Evolutionary conservation across 768 basidiomycete species (phyloP), one percentile per base, ranked within the genome.

Genomic region (Mycena latifolia): DNA sequence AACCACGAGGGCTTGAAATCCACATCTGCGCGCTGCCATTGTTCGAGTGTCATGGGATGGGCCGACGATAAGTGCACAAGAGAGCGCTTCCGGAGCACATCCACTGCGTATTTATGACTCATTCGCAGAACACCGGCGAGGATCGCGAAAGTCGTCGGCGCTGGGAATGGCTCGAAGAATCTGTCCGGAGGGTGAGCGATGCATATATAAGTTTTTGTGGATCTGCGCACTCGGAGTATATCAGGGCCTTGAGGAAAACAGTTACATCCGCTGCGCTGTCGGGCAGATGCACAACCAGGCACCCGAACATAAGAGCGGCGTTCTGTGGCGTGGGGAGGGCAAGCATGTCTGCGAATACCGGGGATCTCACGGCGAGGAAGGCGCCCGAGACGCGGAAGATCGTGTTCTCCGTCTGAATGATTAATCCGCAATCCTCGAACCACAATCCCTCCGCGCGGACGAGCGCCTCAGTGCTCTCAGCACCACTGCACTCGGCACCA

Each of bases 51-150:
- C 5, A 33, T 61, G 5, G 61, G 53, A 45, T 46, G 37, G 4
- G 24, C 28, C 14, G 52, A 22, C 5, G 28, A 45, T 22, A 55
- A 14, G 37, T 63, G 61, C 5, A 35, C 12, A 4, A 63, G 28
- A 18, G 61, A 37, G 15, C 61, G 52, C 22, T 45, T 45, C 1
- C 39, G 53, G n/a, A 63, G 35, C 25, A n/a, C 27, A 17, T 50
- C 55, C 3, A 56, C 52, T 18, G 55, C 53, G 29, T 63, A 63
- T 43, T 55, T 63, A 37, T 55, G 39, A 15, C 43, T 56, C 43
- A 63, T 54, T 22, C 61, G 51, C 6, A 63, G 61, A 9, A 63
- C 61, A 15, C 52, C 41, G 20, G 52, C 2, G 1, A 63, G 11
- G 37, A 63, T 35, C 14, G 52, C n/a, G 41, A 55, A 55, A 3